These are phyloP conservation scores for Acer saccharum DNA, from an alignment of 345 rosid genomes.

Conservation along the genomic window DNA sequence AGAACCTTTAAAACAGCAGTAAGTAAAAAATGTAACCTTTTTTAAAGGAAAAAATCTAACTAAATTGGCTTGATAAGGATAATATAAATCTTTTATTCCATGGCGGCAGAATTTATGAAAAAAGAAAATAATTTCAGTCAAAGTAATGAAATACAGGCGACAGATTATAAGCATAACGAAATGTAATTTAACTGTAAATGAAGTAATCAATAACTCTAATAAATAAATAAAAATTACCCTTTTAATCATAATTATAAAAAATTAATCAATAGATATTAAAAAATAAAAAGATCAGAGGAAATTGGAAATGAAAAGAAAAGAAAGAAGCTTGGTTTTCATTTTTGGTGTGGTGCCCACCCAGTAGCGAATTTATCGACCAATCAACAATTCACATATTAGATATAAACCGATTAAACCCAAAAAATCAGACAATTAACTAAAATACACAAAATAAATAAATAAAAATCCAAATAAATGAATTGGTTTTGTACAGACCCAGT, in stretches of 20 bases:
- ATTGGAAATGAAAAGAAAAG: not conserved
- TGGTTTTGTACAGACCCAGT: constrained; percentile 54
- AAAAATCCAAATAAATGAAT: not conserved
- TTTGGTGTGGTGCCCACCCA: not conserved
- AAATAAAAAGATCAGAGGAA: not conserved
- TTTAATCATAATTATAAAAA: not conserved
- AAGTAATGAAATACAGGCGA: not conserved
- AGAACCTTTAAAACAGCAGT: not conserved
- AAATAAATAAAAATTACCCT: not conserved
- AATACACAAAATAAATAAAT: not conserved
- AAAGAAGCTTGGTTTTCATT: not conserved
- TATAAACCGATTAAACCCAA: not conserved
- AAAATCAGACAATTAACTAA: not conserved
- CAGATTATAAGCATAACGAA: not conserved
- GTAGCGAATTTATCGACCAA: not conserved
- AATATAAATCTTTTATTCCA: not conserved
- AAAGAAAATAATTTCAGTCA: not conserved
- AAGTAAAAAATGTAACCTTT: not conserved
- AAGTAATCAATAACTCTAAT: not conserved
- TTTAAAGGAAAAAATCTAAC: not conserved
- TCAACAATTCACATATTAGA: not conserved
- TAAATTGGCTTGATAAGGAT: not conserved
- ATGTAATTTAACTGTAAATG: not conserved
- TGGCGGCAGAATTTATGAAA: not conserved
- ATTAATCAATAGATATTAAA: not conserved